phyloP scores from a whole-genome alignment of 345 rosid genomes.

The Pseudoturritis turrita region DNA sequence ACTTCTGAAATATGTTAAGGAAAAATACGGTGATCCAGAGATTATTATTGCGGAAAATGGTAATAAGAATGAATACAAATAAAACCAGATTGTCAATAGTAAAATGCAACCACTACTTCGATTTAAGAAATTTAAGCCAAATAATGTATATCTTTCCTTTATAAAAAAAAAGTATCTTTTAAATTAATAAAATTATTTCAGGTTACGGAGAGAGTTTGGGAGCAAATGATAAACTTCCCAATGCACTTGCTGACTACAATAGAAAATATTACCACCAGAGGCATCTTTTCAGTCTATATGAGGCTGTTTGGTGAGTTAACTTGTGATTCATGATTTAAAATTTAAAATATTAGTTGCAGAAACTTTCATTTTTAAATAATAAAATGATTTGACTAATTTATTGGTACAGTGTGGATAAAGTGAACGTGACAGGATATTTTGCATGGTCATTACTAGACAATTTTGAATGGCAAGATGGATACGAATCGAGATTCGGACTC shows the following conservation, averaged over 20 bases:
- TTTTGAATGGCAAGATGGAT: conserved; percentile 47
- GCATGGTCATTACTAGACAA: conserved; percentile 47
- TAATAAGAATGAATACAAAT: neutral
- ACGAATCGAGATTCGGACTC: conserved; percentile 37
- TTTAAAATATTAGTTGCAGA: neutral
- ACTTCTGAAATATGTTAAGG: conserved; percentile 13
- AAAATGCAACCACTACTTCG: neutral
- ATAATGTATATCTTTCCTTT: too few species aligned
- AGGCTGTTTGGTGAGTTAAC: conserved; percentile 13
- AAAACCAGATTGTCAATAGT: neutral
- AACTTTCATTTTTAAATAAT: neutral
- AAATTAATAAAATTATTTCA: neutral
- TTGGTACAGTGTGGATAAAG: conserved; percentile 25
- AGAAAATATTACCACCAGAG: conserved; percentile 17
- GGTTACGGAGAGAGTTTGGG: conserved; percentile 7
- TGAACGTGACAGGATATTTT: conserved; percentile 49
- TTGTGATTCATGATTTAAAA: neutral
- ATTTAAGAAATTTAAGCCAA: too few species aligned
- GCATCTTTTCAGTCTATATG: neutral
- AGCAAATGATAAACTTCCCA: neutral
- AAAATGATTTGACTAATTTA: neutral
- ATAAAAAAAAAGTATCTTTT: too few species aligned
- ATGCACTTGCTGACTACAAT: conserved; percentile 4
- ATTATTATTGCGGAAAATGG: conserved; percentile 8
- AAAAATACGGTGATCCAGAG: conserved; percentile 4